Percentiles rank a stretch among this genome's conserved stretches.
Conservation (phyloP, 140 eudicot species). For the Bidens hawaiensis region DNA sequence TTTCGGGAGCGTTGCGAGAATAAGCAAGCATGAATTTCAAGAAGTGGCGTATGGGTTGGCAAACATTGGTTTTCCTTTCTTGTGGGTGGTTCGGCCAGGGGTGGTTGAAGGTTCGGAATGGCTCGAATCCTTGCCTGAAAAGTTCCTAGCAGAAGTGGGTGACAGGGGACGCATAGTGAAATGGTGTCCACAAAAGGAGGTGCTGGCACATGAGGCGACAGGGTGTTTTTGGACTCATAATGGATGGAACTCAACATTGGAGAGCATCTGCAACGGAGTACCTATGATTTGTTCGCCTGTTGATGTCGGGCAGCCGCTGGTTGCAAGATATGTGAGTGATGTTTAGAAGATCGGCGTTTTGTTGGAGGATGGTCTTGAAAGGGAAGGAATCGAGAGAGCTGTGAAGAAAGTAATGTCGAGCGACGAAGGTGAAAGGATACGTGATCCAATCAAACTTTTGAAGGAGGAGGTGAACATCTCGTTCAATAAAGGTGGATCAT, state of each 20-base stretch:
- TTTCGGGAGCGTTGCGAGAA: conserved; percentile 45
- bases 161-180: no score
- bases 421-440: conserved; percentile 42
- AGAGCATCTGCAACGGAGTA: conserved; percentile 56
- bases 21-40: conserved; percentile 23
- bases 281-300: conserved; percentile 61
- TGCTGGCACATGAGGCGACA: no score
- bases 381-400: conserved; percentile 11
- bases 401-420: conserved; percentile 34
- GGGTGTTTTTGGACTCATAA: no score
- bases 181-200: no score
- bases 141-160: conserved; percentile 28
- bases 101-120: conserved; percentile 29
- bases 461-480: conserved; percentile 31
- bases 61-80: conserved; percentile 33
- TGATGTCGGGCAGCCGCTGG: conserved; percentile 38
- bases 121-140: conserved; percentile 35
- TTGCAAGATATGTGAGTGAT: conserved; percentile 43
- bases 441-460: conserved; percentile 9
- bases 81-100: conserved; percentile 57
- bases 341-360: no score
- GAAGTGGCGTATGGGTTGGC: conserved; percentile 44
- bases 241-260: no score
- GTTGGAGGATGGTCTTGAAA: no score
- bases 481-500: conserved; percentile 41